A percentile compares a stretch with the other conserved stretches of the same genome.
Conservation (phyloP, 257 asterid genomes). For the Scutellaria galericulata region DNA sequence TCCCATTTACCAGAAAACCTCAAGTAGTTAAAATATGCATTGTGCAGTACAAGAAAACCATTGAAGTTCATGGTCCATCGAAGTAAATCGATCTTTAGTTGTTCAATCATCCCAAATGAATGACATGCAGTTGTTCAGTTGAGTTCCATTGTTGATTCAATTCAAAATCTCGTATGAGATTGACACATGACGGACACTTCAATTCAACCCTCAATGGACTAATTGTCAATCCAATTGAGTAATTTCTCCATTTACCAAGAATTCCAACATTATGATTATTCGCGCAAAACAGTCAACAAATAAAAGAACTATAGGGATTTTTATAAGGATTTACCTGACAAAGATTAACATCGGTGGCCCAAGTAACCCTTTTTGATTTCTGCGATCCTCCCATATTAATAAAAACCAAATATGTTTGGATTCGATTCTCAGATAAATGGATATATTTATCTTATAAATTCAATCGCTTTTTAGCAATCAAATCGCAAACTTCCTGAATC, state of each 20-base stretch:
- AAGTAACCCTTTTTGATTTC: slow-evolving; percentile 85
- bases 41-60: slow-evolving; percentile 14
- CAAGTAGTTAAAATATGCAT: background rate
- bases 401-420: slow-evolving; percentile 42
- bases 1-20: background rate
- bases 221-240: background rate
- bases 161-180: background rate
- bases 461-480: slow-evolving; percentile 38
- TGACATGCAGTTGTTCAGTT: slow-evolving; percentile 14
- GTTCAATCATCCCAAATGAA: slow-evolving; percentile 11
- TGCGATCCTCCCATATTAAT: slow-evolving; percentile 78
- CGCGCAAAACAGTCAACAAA: slow-evolving; percentile 9
- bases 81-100: background rate
- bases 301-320: slow-evolving; percentile 23
- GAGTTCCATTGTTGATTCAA: background rate
- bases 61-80: background rate
- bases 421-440: slow-evolving; percentile 44
- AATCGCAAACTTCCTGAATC: slow-evolving; percentile 25
- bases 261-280: slow-evolving; percentile 3
- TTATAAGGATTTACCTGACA: slow-evolving; percentile 74
- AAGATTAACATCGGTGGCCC: slow-evolving; percentile 94
- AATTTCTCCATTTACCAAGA: background rate
- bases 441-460: slow-evolving; percentile 34
- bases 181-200: background rate
- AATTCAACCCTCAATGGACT: slow-evolving; percentile 8